These are phyloP conservation scores for Tephrocybe rancida DNA, from an alignment of 768 basidiomycete genomes.

Conservation along the genomic window DNA sequence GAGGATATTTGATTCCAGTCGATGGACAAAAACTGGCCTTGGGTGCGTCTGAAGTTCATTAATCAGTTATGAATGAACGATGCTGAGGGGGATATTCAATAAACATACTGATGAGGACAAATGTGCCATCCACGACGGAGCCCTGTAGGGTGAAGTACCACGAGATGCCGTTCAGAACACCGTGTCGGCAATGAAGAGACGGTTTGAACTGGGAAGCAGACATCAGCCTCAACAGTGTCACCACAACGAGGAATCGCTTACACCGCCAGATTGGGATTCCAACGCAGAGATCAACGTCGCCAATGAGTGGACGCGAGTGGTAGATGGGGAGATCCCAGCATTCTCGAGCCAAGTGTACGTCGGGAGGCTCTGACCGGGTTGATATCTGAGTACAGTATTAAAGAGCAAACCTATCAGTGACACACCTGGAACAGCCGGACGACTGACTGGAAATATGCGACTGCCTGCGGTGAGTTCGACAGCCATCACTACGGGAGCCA, in stretches of 20 bases:
- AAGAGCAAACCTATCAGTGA: not conserved
- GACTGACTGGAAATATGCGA: conserved; percentile 62
- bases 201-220: conserved; percentile 40
- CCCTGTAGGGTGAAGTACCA: conserved; percentile 71
- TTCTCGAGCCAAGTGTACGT: conserved; percentile 72
- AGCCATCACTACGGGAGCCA: not conserved
- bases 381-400: too few relatives aligned
- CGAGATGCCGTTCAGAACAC: conserved; percentile 39
- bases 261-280: conserved; percentile 53
- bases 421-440: conserved; percentile 61
- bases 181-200: conserved; percentile 33
- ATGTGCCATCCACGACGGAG: conserved; percentile 64
- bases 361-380: conserved; percentile 42
- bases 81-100: conserved; percentile 21
- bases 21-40: conserved; percentile 50
- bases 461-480: conserved; percentile 55
- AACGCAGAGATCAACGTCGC: conserved; percentile 56
- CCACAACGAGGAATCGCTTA: too few relatives aligned
- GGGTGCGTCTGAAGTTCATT: conserved; percentile 45
- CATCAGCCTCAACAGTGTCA: too few relatives aligned
- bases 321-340: conserved; percentile 74
- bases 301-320: conserved; percentile 58
- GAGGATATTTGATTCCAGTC: conserved; percentile 59
- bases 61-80: not conserved
- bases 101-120: conserved; percentile 64